Evolutionary conservation across 148 eudicot species (phyloP), one percentile per base, ranked within the genome.

Genomic region (Polygonum aviculare): DNA sequence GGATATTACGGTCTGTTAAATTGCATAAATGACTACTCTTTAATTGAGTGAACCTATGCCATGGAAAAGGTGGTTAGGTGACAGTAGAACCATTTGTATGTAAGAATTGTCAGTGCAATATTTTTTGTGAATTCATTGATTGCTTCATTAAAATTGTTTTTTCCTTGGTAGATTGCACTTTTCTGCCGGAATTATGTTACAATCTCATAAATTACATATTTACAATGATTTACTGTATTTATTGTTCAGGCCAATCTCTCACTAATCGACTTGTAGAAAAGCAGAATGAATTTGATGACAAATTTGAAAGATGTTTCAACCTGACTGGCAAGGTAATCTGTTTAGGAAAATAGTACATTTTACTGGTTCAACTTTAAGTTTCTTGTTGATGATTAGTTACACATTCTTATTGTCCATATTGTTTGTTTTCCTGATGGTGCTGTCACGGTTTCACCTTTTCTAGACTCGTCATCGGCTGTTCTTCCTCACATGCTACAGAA

Each of bases 271-370:
- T 92, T 40, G 55, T 77, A 69, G 86, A 84, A 84, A 95, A 92
- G 89, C 79, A 84, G 81, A 81, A 78, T 59, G 92, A 89, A 69
- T 89, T 92, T 78, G 94, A 89, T 67, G 83, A 83, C 31, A 89
- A 87, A 79, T 90, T 89, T 84, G 84, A 81, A 59, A 79, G 83
- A n/a, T 77, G 86, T 84, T 92, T 95, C 81, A 82, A 83, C 75
- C 81, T 90, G 83, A 78, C 84, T 77, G 87, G 83, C 75, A 90
- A 88, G 98, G 98, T 95, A 86, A 60, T 41, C 59, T 44, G 36
- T 77, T 47, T n/a, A 40, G 14, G 59, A 70, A 38, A 50, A 18
- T 35, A 18, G 7, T 22, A 36, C 38, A 40, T 14, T 22, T 65
- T 16, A 5, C 45, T 33, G 19, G 71, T 36, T 41, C 71, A 21